A percentile compares a stretch with the other conserved stretches of the same genome.
Conservation (phyloP, 371 early-diverging fungal species). For the Rhizopus arrhizus region DNA sequence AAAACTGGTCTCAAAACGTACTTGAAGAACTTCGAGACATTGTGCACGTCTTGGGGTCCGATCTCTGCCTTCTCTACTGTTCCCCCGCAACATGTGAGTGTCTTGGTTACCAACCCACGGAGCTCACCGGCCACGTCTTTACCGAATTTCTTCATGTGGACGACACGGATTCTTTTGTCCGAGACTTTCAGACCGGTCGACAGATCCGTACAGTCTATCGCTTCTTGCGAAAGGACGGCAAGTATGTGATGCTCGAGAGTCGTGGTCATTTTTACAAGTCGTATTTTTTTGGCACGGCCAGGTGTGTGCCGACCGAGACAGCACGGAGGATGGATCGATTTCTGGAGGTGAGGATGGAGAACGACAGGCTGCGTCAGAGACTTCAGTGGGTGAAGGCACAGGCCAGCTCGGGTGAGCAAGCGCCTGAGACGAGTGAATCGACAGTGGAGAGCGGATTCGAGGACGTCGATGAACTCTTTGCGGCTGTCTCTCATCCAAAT, state of each 20-base stretch:
- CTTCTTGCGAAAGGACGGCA: conserved; percentile 47
- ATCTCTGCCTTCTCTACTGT: conserved; percentile 46
- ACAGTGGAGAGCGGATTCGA: conserved; percentile 1
- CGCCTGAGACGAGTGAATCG: neutral
- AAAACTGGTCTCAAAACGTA: conserved; percentile 50
- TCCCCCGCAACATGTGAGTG: conserved; percentile 47
- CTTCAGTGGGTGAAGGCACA: conserved; percentile 5
- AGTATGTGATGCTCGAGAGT: conserved; percentile 44
- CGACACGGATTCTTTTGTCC: conserved; percentile 44
- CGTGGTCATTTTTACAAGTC: conserved; percentile 38
- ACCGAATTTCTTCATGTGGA: conserved; percentile 55
- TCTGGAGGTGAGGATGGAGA: conserved; percentile 49
- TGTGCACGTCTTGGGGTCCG: conserved; percentile 51
- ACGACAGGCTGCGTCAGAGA: conserved; percentile 39
- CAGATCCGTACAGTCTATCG: conserved; percentile 20
- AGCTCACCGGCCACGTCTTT: conserved; percentile 42
- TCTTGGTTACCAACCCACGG: conserved; percentile 49
- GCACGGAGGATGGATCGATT: conserved; percentile 41
- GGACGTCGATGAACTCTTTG: conserved; percentile 7
- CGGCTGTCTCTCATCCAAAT: conserved; percentile 8
- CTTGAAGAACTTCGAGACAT: conserved; percentile 57
- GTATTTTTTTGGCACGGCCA: conserved; percentile 43
- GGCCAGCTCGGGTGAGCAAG: neutral
- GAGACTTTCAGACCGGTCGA: conserved; percentile 31
- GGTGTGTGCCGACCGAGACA: conserved; percentile 39